phyloP scores from a whole-genome alignment of 768 basidiomycete species.

The Boletus eberwhitei region DNA sequence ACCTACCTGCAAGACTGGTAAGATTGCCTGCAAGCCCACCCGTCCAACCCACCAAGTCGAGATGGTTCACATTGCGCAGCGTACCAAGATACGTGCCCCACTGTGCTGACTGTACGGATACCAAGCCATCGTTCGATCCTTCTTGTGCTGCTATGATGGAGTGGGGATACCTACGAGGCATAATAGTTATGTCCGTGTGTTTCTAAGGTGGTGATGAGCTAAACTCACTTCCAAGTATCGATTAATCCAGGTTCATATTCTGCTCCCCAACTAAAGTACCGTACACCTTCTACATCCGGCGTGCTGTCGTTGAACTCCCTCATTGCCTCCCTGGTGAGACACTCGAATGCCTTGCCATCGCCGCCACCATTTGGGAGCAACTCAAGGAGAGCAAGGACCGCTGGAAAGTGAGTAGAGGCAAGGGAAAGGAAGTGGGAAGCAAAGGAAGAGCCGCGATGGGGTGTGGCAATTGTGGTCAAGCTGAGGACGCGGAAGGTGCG shows the following conservation, averaged over 20 bases:
- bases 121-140: constrained; percentile 93
- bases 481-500: constrained; percentile 80
- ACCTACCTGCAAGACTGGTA: constrained; percentile 21
- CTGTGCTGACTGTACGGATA: constrained; percentile 80
- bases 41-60: constrained; percentile 93
- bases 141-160: constrained; percentile 80
- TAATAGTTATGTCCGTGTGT: neutral
- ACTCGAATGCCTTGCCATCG: constrained; percentile 91
- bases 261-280: constrained; percentile 96
- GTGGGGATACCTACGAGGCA: constrained; percentile 54
- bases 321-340: constrained; percentile 84
- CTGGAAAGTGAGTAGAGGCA: constrained; percentile 64
- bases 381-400: constrained; percentile 71
- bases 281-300: constrained; percentile 71
- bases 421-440: constrained; percentile 86
- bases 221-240: constrained; percentile 74
- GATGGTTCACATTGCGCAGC: constrained; percentile 83
- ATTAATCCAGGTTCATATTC: constrained; percentile 84
- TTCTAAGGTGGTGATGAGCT: neutral
- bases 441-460: constrained; percentile 91
- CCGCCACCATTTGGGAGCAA: constrained; percentile 89
- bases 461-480: constrained; percentile 92
- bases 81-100: constrained; percentile 99
- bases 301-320: constrained; percentile 82
- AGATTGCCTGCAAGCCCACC: constrained; percentile 29